Evolutionary conservation across 805 yeast species (phyloP), one percentile per base, ranked within the genome.

Genomic region (Candida quercuum): DNA sequence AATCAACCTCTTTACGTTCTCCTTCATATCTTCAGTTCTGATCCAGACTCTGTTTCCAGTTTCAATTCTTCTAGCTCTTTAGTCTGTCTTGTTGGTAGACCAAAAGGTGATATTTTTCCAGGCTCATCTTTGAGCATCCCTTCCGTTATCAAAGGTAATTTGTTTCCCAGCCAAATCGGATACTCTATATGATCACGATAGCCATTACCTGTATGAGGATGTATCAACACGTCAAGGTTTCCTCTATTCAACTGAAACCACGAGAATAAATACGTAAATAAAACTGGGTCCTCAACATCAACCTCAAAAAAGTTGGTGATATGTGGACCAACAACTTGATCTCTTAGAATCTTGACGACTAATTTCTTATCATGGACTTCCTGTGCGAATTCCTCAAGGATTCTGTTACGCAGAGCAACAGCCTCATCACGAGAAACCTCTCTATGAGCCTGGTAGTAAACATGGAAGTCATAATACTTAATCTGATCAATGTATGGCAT

Each of bases 61-160:
- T 24, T 24, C 15, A 26, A 26, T 10, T 16, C 15, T 2, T 20
- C 33, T 5, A 23, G 16, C 24, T 35, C 38, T 14, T 28, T 29
- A 9, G 19, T 13, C 18, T 28, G 33, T 22, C 38, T 28, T 17
- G 33, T 35, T 12, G 29, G 16, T 11, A 28, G 22, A 5, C 38
- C 38, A n/a, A 29, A 35, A 12, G 27, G 28, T 2, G 28, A 22
- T 9, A 35, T 35, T n/a, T 28, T 29, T 8, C 16, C 22, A 5
- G 8, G 24, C 12, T 22, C 20, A 15, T 34, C 37, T 8, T 20
- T 15, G 3, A 34, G 25, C 24, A 27, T 19, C n/a, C 37, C 37
- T n/a, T 34, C 28, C 15, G 32, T 34, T 18, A 16, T 34, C 33
- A 2, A 26, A 30, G 21, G 21, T 35, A 25, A 35, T 22, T 26